A percentile compares a stretch with the other conserved stretches of the same genome.
Evolutionary conservation across 2,329 filamentous ascomycete genomes (phyloP).

Genomic region (Rhynchosporium graminicola): DNA sequence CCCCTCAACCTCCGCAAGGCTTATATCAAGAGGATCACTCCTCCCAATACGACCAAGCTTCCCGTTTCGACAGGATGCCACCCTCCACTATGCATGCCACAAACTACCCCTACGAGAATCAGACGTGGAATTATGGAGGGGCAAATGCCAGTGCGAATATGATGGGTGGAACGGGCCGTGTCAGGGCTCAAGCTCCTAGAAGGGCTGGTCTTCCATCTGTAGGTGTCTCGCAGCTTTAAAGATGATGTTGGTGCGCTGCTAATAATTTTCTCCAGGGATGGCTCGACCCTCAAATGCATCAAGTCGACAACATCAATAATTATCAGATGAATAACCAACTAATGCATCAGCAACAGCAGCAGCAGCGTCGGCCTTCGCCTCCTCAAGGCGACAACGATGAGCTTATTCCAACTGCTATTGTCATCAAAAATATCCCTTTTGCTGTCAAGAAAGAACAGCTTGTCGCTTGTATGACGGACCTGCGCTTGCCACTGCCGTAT

Average conservation of each 20-base stretch:
- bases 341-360: conserved; percentile 13
- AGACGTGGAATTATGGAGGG: conserved; percentile 76
- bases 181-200: conserved; percentile 53
- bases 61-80: conserved; percentile 34
- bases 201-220: conserved; percentile 72
- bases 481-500: conserved; percentile 91
- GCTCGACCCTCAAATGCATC: conserved; percentile 57
- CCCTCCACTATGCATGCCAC: conserved; percentile 46
- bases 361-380: conserved; percentile 26
- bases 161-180: conserved; percentile 62
- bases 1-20: conserved; percentile 48
- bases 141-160: conserved; percentile 59
- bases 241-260: conserved; percentile 23
- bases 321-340: conserved; percentile 43
- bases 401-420: conserved; percentile 95
- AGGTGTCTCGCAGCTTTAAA: conserved; percentile 45
- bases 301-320: conserved; percentile 46
- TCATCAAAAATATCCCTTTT: conserved; percentile 99
- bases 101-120: conserved; percentile 68
- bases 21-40: conserved; percentile 72
- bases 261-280: conserved; percentile 51
- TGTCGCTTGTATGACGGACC: conserved; percentile 88
- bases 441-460: conserved; percentile 97
- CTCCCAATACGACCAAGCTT: conserved; percentile 52
- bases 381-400: conserved; percentile 57